phyloP scores from a whole-genome alignment of 2,329 filamentous ascomycete species.

The Lachnellula occidentalis region DNA sequence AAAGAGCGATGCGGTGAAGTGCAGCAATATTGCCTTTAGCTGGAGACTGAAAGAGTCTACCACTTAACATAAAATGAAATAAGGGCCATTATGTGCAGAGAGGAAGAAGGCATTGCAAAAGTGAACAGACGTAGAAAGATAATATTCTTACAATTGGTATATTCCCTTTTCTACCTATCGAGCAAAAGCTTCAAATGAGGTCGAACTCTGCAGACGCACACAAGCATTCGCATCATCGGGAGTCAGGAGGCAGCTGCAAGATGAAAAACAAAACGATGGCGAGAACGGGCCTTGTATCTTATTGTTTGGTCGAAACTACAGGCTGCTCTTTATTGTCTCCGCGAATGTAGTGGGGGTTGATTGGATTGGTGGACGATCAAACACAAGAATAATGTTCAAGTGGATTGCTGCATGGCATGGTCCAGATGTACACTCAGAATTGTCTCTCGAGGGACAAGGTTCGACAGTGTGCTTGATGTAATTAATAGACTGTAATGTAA shows the following conservation, averaged over 20 bases:
- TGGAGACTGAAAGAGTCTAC: neutral
- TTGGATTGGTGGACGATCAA: neutral
- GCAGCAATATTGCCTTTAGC: neutral
- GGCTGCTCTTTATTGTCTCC: neutral
- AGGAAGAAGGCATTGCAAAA: neutral
- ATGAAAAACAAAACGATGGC: neutral
- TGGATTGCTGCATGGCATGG: neutral
- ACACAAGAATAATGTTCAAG: neutral
- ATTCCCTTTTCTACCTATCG: neutral
- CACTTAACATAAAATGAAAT: neutral
- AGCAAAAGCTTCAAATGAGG: neutral
- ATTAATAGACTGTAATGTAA: too few species aligned
- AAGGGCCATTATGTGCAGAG: neutral
- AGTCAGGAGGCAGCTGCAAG: neutral
- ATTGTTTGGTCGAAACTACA: neutral
- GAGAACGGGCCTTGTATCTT: too few species aligned
- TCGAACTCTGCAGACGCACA: neutral
- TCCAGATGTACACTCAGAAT: neutral
- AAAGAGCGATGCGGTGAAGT: neutral
- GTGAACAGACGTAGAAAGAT: neutral
- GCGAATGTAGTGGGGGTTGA: neutral
- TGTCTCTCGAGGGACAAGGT: too few species aligned
- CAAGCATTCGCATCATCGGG: neutral
- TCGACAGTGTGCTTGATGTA: too few species aligned
- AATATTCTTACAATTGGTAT: neutral